Evolutionary conservation across 306 rosid species (phyloP).

Genomic region (Spatholobus suberectus): DNA sequence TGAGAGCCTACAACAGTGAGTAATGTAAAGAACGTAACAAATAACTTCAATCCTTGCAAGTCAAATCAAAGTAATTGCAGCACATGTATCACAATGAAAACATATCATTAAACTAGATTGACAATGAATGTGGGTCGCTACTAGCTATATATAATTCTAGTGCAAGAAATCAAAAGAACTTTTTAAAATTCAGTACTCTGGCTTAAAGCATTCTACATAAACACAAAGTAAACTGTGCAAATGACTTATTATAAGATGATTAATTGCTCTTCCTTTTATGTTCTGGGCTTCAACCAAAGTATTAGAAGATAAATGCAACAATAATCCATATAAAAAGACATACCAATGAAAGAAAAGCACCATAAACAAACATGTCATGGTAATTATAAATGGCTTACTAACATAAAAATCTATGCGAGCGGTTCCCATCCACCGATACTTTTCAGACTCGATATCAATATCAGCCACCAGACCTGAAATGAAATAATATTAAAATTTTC

Average conservation of each 20-base stretch:
- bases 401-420: conserved; percentile 81
- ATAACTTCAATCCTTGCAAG: background rate
- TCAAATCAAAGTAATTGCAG: background rate
- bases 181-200: background rate
- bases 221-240: background rate
- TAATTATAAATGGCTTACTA: conserved; percentile 41
- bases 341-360: background rate
- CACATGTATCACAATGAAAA: background rate
- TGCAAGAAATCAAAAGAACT: background rate
- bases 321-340: conserved; percentile 16
- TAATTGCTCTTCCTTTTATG: background rate
- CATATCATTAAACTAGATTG: background rate
- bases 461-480: conserved; percentile 83
- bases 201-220: background rate
- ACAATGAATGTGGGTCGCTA: background rate
- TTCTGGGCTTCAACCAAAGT: background rate
- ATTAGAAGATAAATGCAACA: conserved; percentile 2
- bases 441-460: conserved; percentile 86
- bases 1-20: conserved; percentile 59
- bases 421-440: conserved; percentile 86
- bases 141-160: background rate
- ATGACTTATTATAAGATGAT: background rate
- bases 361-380: conserved; percentile 5
- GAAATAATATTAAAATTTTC: background rate
- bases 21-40: background rate